Percentiles rank a stretch among this genome's conserved stretches.
Conservation (phyloP, 1,284 basidiomycete species). For the Sporisorium scitamineum region DNA sequence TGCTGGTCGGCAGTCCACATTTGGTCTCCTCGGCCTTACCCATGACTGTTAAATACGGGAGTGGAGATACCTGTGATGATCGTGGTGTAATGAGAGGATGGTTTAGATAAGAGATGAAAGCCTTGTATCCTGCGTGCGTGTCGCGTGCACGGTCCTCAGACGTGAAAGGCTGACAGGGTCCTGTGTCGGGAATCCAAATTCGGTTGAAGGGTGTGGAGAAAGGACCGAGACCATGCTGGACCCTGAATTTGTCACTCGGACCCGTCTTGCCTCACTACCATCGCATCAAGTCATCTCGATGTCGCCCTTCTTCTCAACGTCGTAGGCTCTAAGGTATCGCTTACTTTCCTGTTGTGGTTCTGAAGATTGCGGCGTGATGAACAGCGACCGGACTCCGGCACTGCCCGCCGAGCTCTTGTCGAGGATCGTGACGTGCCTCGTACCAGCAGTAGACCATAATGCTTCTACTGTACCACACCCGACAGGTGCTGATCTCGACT, state of each 20-base stretch:
- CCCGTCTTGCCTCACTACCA: not conserved
- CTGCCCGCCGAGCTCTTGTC: conserved; percentile 37
- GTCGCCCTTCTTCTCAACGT: not conserved
- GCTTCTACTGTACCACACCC: conserved; percentile 33
- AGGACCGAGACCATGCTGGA: conserved; percentile 1
- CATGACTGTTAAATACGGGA: conserved; percentile 3
- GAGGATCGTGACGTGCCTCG: conserved; percentile 25
- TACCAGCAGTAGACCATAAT: conserved; percentile 19
- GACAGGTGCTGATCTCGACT: conserved; percentile 14
- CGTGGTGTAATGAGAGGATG: not conserved
- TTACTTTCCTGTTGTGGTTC: not conserved
- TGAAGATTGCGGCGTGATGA: not conserved
- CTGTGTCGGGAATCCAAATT: not conserved
- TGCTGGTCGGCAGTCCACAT: conserved; percentile 12
- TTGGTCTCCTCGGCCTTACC: conserved; percentile 7
- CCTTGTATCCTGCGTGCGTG: not conserved
- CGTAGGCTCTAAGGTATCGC: not conserved
- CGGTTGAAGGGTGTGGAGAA: conserved; percentile 12
- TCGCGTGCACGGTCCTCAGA: conserved; percentile 7
- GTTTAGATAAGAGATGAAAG: not conserved
- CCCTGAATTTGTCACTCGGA: conserved; percentile 4
- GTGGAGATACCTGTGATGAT: not conserved
- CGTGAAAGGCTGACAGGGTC: conserved; percentile 5
- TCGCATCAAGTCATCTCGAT: not conserved
- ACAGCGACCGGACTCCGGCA: conserved; percentile 7